These are phyloP conservation scores for Lantana camara DNA, from an alignment of 257 asterid genomes.

Conservation along the genomic window DNA sequence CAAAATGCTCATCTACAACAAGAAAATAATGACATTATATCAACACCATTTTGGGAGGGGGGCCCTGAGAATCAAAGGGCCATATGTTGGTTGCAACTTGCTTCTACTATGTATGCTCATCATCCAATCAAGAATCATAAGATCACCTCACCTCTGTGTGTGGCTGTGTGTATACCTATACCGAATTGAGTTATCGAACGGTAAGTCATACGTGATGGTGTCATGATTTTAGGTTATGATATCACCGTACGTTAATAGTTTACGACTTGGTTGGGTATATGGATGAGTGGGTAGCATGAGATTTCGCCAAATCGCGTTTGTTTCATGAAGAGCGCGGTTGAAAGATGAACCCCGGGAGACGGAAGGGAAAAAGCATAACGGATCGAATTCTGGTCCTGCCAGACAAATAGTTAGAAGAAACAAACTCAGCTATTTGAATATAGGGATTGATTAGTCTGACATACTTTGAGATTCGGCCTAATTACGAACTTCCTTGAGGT, in stretches of 20 bases:
- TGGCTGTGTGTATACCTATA: too few species aligned
- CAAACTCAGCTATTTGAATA: neutral
- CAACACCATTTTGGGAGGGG: neutral
- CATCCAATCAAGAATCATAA: neutral
- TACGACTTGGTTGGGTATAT: too few species aligned
- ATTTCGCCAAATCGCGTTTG: neutral
- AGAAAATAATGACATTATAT: conserved; percentile 12
- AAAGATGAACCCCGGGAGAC: conserved; percentile 26
- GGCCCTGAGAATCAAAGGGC: neutral
- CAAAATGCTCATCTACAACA: conserved; percentile 22
- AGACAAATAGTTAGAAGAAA: conserved; percentile 20
- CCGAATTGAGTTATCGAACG: too few species aligned
- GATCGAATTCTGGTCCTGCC: conserved; percentile 43
- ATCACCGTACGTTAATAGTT: too few species aligned
- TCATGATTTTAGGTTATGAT: too few species aligned
- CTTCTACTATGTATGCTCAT: neutral
- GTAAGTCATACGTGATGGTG: too few species aligned
- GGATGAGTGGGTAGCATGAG: too few species aligned
- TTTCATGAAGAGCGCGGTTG: conserved; percentile 27
- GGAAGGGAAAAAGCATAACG: conserved; percentile 25
- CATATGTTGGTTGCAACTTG: conserved; percentile 14
- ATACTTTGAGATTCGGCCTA: too few species aligned
- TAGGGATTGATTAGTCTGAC: neutral
- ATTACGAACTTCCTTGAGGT: too few species aligned
- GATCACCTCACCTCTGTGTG: too few species aligned